Evolutionary conservation across 345 rosid species (phyloP).

Genomic region (Acer negundo): DNA sequence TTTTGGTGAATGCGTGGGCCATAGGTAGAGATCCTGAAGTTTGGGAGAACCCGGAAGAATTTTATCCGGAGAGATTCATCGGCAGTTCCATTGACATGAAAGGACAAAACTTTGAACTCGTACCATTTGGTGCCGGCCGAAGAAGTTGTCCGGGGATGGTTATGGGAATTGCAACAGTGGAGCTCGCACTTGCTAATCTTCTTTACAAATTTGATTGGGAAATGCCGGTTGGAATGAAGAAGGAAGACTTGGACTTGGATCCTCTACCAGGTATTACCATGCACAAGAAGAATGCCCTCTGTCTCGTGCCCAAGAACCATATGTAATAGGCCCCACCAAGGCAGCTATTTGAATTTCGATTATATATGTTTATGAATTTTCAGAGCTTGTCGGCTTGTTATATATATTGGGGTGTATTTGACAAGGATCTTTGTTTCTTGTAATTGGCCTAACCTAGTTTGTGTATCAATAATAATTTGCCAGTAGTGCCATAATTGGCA

Average conservation of each 20-base stretch:
- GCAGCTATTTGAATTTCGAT: too few species aligned
- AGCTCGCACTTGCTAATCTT: conserved; percentile 26
- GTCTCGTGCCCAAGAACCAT: conserved; percentile 2
- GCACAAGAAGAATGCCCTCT: conserved; percentile 25
- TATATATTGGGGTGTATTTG: too few species aligned
- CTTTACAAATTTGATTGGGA: conserved; percentile 26
- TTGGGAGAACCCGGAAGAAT: background rate
- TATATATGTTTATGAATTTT: too few species aligned
- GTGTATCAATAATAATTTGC: too few species aligned
- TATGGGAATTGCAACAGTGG: conserved; percentile 15
- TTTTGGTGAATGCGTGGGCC: background rate
- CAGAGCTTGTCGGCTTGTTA: too few species aligned
- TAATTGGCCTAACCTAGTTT: too few species aligned
- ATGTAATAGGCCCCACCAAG: too few species aligned
- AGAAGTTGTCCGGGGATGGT: conserved; percentile 31
- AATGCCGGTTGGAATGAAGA: conserved; percentile 16
- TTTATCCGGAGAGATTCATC: conserved; percentile 8
- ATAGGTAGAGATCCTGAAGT: background rate
- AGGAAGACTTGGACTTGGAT: conserved; percentile 13
- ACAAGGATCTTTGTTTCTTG: too few species aligned
- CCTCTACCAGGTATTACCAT: conserved; percentile 8
- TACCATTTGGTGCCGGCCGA: conserved; percentile 34
- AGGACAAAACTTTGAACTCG: conserved; percentile 25
- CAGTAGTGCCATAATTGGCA: too few species aligned
- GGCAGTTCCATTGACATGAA: conserved; percentile 17